A percentile compares a stretch with the other conserved stretches of the same genome.
Conservation (phyloP, 1,139 yeast genomes). For the Blastobotrys proliferans region DNA sequence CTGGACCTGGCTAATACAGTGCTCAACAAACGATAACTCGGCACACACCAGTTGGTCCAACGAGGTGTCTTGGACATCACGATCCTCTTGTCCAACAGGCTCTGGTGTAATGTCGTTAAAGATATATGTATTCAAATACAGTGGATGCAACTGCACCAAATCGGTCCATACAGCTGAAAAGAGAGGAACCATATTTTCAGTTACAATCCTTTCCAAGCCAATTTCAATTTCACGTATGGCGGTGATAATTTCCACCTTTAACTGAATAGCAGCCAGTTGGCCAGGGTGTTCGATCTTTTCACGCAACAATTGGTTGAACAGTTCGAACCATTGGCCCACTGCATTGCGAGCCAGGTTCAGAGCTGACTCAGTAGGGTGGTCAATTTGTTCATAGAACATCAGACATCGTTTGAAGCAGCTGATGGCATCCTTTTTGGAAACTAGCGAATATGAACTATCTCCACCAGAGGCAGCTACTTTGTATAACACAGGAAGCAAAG, state of each 20-base stretch:
- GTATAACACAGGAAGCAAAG: slow-evolving; percentile 24
- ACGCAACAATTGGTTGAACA: slow-evolving; percentile 22
- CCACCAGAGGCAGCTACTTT: slow-evolving; percentile 18
- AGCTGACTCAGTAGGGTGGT: slow-evolving; percentile 22
- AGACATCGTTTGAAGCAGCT: slow-evolving; percentile 33
- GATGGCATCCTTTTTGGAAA: slow-evolving; percentile 27
- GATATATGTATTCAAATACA: slow-evolving; percentile 12
- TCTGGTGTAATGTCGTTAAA: slow-evolving; percentile 3
- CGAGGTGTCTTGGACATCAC: slow-evolving; percentile 13
- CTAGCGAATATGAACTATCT: slow-evolving; percentile 16
- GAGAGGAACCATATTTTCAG: slow-evolving; percentile 8
- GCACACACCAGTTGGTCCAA: slow-evolving; percentile 12
- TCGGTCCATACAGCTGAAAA: slow-evolving; percentile 14
- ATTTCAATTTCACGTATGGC: slow-evolving; percentile 19
- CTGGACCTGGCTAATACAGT: slow-evolving; percentile 10
- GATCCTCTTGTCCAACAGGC: slow-evolving; percentile 9
- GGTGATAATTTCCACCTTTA: slow-evolving; percentile 13
- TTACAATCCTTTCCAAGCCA: slow-evolving; percentile 19
- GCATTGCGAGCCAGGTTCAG: slow-evolving; percentile 24
- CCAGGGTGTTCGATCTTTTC: slow-evolving; percentile 17
- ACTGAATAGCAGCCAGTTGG: slow-evolving; percentile 9
- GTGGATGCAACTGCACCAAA: slow-evolving; percentile 8
- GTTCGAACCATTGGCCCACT: slow-evolving; percentile 29
- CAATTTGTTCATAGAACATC: slow-evolving; percentile 24
- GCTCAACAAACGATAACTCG: slow-evolving; percentile 16